Base-by-base conservation (phyloP, 495 filamentous ascomycete genomes). In the Aspergillus cristatus region DNA sequence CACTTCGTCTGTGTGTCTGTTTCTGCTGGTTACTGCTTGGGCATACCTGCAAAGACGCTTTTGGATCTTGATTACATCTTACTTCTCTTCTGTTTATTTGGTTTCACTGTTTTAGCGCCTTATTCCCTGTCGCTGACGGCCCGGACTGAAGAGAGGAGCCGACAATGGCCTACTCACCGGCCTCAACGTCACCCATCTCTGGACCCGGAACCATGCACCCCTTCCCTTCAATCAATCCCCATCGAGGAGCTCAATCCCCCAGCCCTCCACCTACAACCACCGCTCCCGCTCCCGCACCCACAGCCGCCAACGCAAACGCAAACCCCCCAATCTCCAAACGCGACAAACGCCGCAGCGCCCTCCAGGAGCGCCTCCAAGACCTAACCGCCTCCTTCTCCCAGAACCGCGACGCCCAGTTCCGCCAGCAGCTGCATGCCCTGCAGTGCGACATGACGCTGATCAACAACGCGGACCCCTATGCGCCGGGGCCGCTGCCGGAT, bases 381-480 rank as follows among this genome's bases (percentile, higher is more conserved):
- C 75, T 96, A 46, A 78, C 79, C 16, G 75, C 75, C 35, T 75
- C 78, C 42, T 88, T 94, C 64, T 72, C 75, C 38, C 78, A 82
- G 38, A 85, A 94, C 53, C 78, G 84, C 35, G 86, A 94, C 52
- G 65, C 70, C 31, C 74, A 88, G 47, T 98, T 93, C 61, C 82
- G 87, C 36, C 82, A 90, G 48, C 86, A 96, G 56, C 72, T 97
- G 4, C 79, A 87, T 41, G 81, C 82, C 33, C 72, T 96, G 3
- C 90, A 96, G 57, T 79, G 82, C 40, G 93, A 97, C 53, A 87
- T 93, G 54, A 83, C 75, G 35, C 74, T 94, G 7, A 84, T 97
- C 51, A 77, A 83, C 48, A 76, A 79, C 46, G 82, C 90, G 30
- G 78, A 94, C 47, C 82, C 83, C 0, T 93, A 91, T 45, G 64